Percentiles rank a stretch among this genome's conserved stretches.
These are phyloP conservation scores for Ceratobasidium sp. DNA, from an alignment of 1,284 basidiomycete genomes.

Conservation along the genomic window DNA sequence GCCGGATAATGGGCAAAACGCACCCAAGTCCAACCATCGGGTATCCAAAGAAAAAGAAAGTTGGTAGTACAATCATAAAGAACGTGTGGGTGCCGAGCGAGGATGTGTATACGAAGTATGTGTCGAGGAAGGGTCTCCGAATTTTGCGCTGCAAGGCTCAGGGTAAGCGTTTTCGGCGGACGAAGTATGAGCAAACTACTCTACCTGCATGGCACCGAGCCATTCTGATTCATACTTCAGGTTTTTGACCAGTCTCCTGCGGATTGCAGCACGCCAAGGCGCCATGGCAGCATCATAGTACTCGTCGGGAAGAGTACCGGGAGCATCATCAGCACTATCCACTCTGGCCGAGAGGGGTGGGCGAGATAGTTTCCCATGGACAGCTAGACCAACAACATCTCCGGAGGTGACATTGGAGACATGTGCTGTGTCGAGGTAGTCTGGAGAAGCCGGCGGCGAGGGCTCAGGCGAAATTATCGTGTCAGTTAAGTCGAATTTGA, in stretches of 20 bases:
- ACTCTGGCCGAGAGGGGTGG: conserved; percentile 2
- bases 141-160: conserved; percentile 64
- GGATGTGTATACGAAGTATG: conserved; percentile 92
- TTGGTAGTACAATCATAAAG: conserved; percentile 91
- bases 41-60: conserved; percentile 90
- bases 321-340: conserved; percentile 44
- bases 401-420: not conserved
- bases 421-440: conserved; percentile 21
- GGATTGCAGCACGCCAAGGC: conserved; percentile 76
- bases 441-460: conserved; percentile 8
- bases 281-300: conserved; percentile 77
- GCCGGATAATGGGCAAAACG: conserved; percentile 53
- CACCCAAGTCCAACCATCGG: conserved; percentile 80
- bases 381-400: not conserved
- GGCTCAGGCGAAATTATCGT: conserved; percentile 26
- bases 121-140: conserved; percentile 81
- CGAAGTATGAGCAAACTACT: conserved; percentile 39
- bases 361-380: not conserved
- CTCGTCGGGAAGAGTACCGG: conserved; percentile 62
- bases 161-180: not conserved
- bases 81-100: conserved; percentile 94
- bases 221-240: conserved; percentile 76
- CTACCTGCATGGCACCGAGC: conserved; percentile 80
- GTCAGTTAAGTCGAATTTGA: conserved; percentile 41
- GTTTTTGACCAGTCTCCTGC: conserved; percentile 70